These are phyloP conservation scores for Saccharomycopsis crataegensis DNA, from an alignment of 1,139 yeast genomes.

Conservation along the genomic window DNA sequence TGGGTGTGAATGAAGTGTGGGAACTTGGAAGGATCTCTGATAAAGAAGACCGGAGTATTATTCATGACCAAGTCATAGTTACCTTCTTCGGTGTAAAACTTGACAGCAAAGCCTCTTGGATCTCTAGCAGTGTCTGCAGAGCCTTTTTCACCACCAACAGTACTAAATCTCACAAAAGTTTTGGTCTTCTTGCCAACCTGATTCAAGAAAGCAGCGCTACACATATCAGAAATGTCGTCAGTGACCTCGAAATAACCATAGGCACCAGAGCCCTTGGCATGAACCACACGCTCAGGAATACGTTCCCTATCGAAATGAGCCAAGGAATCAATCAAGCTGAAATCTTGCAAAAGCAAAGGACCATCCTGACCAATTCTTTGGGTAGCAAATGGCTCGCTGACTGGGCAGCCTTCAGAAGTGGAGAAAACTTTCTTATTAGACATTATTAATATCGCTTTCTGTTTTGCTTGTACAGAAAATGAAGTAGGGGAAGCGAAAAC, in stretches of 20 bases:
- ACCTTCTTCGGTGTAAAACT: conserved; percentile 52
- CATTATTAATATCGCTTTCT: neutral
- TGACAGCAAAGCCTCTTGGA: conserved; percentile 53
- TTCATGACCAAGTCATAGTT: conserved; percentile 56
- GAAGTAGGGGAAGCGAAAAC: neutral
- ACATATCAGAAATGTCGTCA: conserved; percentile 45
- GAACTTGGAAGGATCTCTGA: conserved; percentile 54
- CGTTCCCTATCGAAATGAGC: conserved; percentile 59
- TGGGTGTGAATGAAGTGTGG: conserved; percentile 56
- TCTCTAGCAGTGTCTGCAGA: conserved; percentile 52
- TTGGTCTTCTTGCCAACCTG: conserved; percentile 43
- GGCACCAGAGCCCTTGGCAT: conserved; percentile 61
- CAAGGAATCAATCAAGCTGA: conserved; percentile 45
- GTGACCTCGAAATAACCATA: conserved; percentile 55
- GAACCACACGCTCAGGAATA: conserved; percentile 59
- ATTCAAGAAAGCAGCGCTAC: conserved; percentile 42
- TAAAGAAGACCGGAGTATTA: conserved; percentile 53
- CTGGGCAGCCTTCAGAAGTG: conserved; percentile 70
- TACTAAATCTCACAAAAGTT: conserved; percentile 45
- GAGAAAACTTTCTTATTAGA: conserved; percentile 37
- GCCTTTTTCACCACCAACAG: conserved; percentile 55
- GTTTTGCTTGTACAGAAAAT: neutral
- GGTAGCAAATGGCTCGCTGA: conserved; percentile 49
- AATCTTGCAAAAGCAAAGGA: conserved; percentile 50
- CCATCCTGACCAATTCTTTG: conserved; percentile 56